A percentile compares a stretch with the other conserved stretches of the same genome.
Evolutionary conservation across 345 rosid species (phyloP).

Genomic region (Eucalyptus guilfoylei): DNA sequence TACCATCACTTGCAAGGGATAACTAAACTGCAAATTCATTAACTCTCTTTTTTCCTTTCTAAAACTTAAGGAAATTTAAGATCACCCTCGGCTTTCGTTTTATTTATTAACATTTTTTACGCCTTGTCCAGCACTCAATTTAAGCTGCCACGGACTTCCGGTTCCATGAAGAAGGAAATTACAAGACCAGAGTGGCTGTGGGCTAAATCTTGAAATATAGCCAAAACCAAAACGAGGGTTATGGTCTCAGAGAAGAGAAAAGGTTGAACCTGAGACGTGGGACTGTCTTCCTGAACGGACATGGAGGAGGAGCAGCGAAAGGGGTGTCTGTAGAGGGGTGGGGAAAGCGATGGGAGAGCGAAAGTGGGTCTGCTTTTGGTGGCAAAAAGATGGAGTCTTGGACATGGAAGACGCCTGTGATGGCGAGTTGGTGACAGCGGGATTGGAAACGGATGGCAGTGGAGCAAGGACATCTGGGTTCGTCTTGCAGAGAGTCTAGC

Average conservation of each 20-base stretch:
- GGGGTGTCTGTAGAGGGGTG: not conserved
- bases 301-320: constrained; percentile 32
- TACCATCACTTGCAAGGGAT: not conserved
- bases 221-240: not conserved
- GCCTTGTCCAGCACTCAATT: not conserved
- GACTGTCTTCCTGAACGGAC: constrained; percentile 27
- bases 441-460: not conserved
- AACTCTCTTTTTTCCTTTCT: not conserved
- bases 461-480: not conserved
- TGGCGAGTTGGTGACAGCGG: not conserved
- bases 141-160: not conserved
- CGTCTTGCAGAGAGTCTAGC: not conserved
- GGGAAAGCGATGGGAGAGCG: not conserved
- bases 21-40: not conserved
- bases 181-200: not conserved
- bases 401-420: not conserved
- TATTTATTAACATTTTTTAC: not conserved
- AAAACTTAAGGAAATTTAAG: not conserved
- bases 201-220: not conserved
- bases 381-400: not conserved
- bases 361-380: not conserved
- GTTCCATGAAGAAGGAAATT: not conserved
- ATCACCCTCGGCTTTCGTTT: not conserved
- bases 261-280: constrained; percentile 37
- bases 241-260: not conserved